Evolutionary conservation across 352 stramenopile genomes (phyloP).

Genomic region (Phytophthora citricola): DNA sequence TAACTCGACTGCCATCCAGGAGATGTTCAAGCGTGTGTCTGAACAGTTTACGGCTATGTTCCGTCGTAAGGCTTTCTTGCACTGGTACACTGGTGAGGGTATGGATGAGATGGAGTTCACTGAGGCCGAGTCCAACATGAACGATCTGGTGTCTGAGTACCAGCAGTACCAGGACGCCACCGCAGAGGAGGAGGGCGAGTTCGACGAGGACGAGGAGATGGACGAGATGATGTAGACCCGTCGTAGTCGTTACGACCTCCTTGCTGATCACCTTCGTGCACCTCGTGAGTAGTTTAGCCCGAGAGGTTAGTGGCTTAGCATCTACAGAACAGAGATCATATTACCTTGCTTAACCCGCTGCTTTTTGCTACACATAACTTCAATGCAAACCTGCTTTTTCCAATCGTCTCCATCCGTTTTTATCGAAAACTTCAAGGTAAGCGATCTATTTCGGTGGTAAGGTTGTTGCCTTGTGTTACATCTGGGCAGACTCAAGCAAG

Average conservation of each 20-base stretch:
- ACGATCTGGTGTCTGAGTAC: slow-evolving; percentile 99
- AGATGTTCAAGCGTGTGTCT: slow-evolving; percentile 99
- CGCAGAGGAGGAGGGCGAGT: slow-evolving; percentile 98
- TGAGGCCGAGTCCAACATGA: slow-evolving; percentile 99
- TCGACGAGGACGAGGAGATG: slow-evolving; percentile 96
- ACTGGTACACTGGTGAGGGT: slow-evolving; percentile 99
- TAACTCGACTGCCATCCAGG: slow-evolving; percentile 99
- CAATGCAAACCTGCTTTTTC: slow-evolving; percentile 10
- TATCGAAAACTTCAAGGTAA: slow-evolving; percentile 12
- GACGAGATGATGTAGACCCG: slow-evolving; percentile 92
- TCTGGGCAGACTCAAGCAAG: not conserved
- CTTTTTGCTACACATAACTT: slow-evolving; percentile 26
- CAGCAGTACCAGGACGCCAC: slow-evolving; percentile 99
- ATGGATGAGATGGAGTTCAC: slow-evolving; percentile 99
- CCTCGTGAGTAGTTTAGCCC: slow-evolving; percentile 64
- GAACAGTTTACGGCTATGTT: slow-evolving; percentile 99
- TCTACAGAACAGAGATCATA: slow-evolving; percentile 67
- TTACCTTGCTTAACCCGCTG: slow-evolving; percentile 61
- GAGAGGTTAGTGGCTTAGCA: slow-evolving; percentile 61
- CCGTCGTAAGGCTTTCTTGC: slow-evolving; percentile 99
- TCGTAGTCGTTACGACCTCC: slow-evolving; percentile 46
- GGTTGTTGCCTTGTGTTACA: slow-evolving; percentile 17
- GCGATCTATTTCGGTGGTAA: slow-evolving; percentile 39
- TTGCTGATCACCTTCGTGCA: slow-evolving; percentile 48
- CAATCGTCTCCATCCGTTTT: not conserved